Evolutionary conservation across 2,329 filamentous ascomycete genomes (phyloP), one percentile per base, ranked within the genome.

Genomic region (Aspergillus sp.): DNA sequence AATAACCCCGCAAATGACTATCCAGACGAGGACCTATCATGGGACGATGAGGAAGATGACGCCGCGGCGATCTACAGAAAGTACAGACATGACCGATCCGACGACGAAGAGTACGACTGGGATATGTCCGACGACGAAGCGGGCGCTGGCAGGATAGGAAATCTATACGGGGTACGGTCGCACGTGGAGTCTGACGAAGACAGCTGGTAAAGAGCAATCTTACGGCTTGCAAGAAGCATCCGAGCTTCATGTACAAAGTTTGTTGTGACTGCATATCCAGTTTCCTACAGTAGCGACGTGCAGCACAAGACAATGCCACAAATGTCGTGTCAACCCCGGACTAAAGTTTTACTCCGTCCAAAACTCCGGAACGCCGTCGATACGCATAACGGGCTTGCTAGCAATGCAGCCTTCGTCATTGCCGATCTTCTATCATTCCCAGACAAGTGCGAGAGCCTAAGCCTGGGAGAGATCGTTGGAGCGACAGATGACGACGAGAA

Each of bases 1-100:
- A 80, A 82, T 61, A 79, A 82, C 64, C 81, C 80, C 28, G 78
- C 79, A 52, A 83, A 83, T 67, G 81, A 83, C 64, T 83, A 83
- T 65, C 81, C 81, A 0, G 81, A 83, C 59, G 81, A 83, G 61
- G 81, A 83, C 55, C 71, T 81, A 34, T 79, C 77, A 5, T 79
- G 78, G 46, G 78, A 79, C n/a, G 81, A 83, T 52, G 80, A 83
- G 51, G 77, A 75, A 51, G 77, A 78, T 49, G 74, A 79, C 54
- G 72, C 71, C 1, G 67, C 71, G 45, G 72, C 76, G n/a, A 69
- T 74, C 19, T 78, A 78, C 61, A 71, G 72, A 59, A 73, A 75
- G 56, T 82, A 81, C 63, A 74, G 78, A 54, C 69, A 75, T 47
- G 71, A 66, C 23, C 69, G 69, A 41, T 82, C 79, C 17, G 80